Evolutionary conservation across 225 moss, liverwort and hornwort species (phyloP), one percentile per base, ranked within the genome.

Genomic region (Physcomitrellopsis africana): DNA sequence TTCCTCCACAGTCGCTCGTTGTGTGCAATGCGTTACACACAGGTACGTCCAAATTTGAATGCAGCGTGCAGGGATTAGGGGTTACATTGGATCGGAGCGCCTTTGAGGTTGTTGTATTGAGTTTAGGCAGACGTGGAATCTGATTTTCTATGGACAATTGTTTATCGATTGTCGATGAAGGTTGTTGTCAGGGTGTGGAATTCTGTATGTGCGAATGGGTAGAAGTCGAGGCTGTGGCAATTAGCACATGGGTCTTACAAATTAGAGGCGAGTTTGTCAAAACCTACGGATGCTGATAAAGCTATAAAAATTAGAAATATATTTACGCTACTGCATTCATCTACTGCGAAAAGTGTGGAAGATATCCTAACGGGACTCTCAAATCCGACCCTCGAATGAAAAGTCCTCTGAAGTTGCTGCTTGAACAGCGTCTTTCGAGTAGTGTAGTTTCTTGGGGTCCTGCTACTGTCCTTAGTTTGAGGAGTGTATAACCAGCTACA

Each of bases 171-270:
- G 63, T 44, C 1, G 2, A 18, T 22, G 32, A 72, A 62, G 61
- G 14, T 78, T 67, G 15, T 79, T 1, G 19, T 14, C 17, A 60
- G 43, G 10, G 20, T 59, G 11, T 1, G 23, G 24, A 24, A 5
- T 16, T 24, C 44, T 29, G 43, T 20, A 2, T 60, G 27, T 29
- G 2, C 18, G 45, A 60, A 29, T 67, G 2, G 67, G 51, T 51
- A 49, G 73, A 73, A 60, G 42, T 48, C 27, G 49, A 26, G 61
- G 17, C 60, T 67, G 22, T 44, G n/a, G 46, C 27, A 27, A 17
- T 32, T 7, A 45, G 64, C 63, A 51, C n/a, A n/a, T n/a, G 53
- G 45, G 17, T 12, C 12, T 29, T 11, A 1, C 3, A 1, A 3
- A 11, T 10, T 14, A 51, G n/a, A 12, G 26, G 58, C 37, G 24